Evolutionary conservation across 352 stramenopile genomes (phyloP), one percentile per base, ranked within the genome.

Genomic region (Phytophthora nicotianae): DNA sequence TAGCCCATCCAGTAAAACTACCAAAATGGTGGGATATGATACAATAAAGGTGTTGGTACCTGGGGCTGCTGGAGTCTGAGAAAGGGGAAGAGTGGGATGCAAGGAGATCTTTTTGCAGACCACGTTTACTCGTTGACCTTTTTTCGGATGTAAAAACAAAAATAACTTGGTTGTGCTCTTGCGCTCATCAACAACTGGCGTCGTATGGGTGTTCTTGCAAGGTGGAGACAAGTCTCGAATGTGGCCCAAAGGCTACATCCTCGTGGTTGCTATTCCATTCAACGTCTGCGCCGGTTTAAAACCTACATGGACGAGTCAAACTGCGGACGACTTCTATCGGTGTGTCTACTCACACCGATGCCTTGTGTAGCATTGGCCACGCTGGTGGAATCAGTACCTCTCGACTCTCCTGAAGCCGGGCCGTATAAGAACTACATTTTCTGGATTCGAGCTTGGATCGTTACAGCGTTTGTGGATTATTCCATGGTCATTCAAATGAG

Each of bases 251-350:
- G 32, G 24, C 7, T 37, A 37, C 47, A 75, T 33, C 51, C 74
- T 8, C 66, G 70, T 23, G 70, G 70, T 10, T 51, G 46, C 5
- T 79, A 75, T 51, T 79, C 65, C 5, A n/a, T 54, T 4, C 32
- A 57, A 5, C 49, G 66, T 10, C 43, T 75, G 10, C 60, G 32
- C n/a, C 17, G 14, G 0, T 56, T 74, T 4, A 21, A 65, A 4
- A 13, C 2, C 3, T 74, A 69, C 21, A 59, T 49, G 4, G n/a
- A 38, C 2, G 13, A 11, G 3, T 26, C 43, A 0, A 64, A 38
- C 8, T 17, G 7, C 2, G 33, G 21, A 9, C 24, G 51, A 5
- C 19, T 58, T 0, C 2, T 59, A 3, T 13, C 57, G 4, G 10
- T 71, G 21, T 60, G 33, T 20, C 11, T 65, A 13, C 9, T 68